Conservation (phyloP, 1,284 basidiomycete genomes). For the Melampsora americana region DNA sequence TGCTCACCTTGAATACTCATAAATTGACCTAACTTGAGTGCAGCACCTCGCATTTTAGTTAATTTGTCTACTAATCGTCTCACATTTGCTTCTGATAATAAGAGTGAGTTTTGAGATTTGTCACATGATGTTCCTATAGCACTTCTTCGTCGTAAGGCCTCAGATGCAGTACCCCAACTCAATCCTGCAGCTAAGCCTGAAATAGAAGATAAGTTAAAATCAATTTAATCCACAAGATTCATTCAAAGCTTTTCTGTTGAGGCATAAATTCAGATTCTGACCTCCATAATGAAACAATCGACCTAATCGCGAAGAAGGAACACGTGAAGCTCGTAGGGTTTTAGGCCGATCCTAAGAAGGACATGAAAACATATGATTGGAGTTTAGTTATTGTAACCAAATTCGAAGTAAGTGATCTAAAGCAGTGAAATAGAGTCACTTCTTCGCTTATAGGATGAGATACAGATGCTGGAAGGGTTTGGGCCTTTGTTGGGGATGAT, state of each 20-base stretch:
- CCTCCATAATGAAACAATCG: constrained; percentile 89
- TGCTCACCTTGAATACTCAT: constrained; percentile 83
- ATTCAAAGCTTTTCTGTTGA: neutral
- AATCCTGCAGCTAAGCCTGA: constrained; percentile 58
- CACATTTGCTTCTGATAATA: constrained; percentile 86
- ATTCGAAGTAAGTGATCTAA: too few relatives aligned
- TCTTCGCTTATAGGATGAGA: too few relatives aligned
- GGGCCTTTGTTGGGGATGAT: too few relatives aligned
- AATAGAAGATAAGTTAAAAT: constrained; percentile 11
- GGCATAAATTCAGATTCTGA: constrained; percentile 49
- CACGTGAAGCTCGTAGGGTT: constrained; percentile 68
- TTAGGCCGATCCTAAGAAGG: too few relatives aligned
- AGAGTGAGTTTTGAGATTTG: constrained; percentile 48
- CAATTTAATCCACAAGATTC: neutral
- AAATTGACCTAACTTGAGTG: constrained; percentile 94
- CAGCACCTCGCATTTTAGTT: constrained; percentile 91
- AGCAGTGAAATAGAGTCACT: too few relatives aligned
- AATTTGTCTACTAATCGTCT: constrained; percentile 85
- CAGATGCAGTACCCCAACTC: constrained; percentile 57
- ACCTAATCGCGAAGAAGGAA: constrained; percentile 81
- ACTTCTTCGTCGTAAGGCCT: constrained; percentile 56
- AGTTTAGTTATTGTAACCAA: too few relatives aligned
- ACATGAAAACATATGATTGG: too few relatives aligned
- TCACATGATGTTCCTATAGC: neutral
- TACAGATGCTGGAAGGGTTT: too few relatives aligned